Evolutionary conservation across 129 eudicot species (phyloP), one percentile per base, ranked within the genome.

Genomic region (Solidago caesia): DNA sequence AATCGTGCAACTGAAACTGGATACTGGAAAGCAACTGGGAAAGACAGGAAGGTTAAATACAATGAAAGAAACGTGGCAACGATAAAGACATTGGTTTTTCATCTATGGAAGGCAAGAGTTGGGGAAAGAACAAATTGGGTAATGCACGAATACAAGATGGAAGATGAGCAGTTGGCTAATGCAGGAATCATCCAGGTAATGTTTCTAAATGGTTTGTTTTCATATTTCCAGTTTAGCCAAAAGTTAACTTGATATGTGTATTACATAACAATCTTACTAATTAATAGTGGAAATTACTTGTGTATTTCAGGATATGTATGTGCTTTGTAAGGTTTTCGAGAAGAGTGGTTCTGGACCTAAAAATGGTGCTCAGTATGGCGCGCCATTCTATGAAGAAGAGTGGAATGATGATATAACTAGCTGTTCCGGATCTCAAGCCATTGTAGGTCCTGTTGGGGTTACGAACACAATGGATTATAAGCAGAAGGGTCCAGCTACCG

Each of bases 101-200:
- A 92, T 76, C 3, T 16, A 8, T 91, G 89, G 53, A 85, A 80
- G 80, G 84, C 92, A 21, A 90, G 89, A 55, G 47, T 73, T 0
- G 97, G 97, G 5, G 25, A 85, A 75, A 79, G 97, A 79, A 92
- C 97, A 1, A 81, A 92, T 73, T 92, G 97, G 97, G 96, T 92
- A 5, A 87, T 92, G 67, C 84, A 92, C 16, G 97, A 92, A 69
- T 92, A 87, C 48, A 80, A 58, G 58, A 75, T 92, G 15, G 71
- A 74, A 58, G 97, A 89, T 72, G 69, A 76, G 1, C 68, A 83
- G 42, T 61, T 84, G 77, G 84, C 75, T 75, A 78, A 83, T 60
- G 78, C 68, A 3, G 96, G 85, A 70, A 33, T 82, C 11, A 29
- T 73, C 80, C 92, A 87, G 97, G 97, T 87, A 69, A 15, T 64